These are phyloP conservation scores for Plantago coronopus DNA, from an alignment of 305 asterid species.

Conservation along the genomic window DNA sequence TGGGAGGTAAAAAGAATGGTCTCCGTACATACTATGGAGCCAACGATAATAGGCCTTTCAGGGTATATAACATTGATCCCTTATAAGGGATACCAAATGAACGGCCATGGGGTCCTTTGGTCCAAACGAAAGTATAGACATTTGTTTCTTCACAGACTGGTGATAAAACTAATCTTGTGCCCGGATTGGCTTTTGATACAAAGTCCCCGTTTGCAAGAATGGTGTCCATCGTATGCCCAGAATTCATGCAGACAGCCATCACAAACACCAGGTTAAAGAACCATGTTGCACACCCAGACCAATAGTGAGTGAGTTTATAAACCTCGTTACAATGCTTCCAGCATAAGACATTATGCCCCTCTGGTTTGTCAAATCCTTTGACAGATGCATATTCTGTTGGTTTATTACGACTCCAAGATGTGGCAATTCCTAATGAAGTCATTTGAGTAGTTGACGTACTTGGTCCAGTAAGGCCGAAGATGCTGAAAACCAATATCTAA, in stretches of 20 bases:
- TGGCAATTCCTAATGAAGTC: constrained; percentile 89
- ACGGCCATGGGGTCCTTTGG: constrained; percentile 19
- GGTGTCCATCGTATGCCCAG: constrained; percentile 26
- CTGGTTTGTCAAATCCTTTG: constrained; percentile 24
- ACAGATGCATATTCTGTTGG: constrained; percentile 20
- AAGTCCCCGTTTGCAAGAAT: constrained; percentile 30
- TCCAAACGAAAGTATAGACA: constrained; percentile 36
- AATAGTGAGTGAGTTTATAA: constrained; percentile 28
- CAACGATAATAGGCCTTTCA: no score
- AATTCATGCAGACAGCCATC: constrained; percentile 14
- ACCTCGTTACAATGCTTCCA: constrained; percentile 23
- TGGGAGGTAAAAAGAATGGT: constrained; percentile 21
- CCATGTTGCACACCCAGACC: constrained; percentile 19
- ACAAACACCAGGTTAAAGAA: neutral
- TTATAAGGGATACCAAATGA: no score
- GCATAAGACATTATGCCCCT: constrained; percentile 28
- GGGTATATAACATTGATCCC: no score
- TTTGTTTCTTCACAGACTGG: constrained; percentile 44
- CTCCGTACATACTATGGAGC: no score
- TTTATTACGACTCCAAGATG: constrained; percentile 71
- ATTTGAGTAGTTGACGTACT: constrained; percentile 84
- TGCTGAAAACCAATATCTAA: constrained; percentile 93
- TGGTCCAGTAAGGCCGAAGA: constrained; percentile 98
- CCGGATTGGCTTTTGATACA: constrained; percentile 29
- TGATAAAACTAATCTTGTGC: constrained; percentile 45